Conservation (phyloP, 768 basidiomycete genomes). For the Boletus sensibilis region DNA sequence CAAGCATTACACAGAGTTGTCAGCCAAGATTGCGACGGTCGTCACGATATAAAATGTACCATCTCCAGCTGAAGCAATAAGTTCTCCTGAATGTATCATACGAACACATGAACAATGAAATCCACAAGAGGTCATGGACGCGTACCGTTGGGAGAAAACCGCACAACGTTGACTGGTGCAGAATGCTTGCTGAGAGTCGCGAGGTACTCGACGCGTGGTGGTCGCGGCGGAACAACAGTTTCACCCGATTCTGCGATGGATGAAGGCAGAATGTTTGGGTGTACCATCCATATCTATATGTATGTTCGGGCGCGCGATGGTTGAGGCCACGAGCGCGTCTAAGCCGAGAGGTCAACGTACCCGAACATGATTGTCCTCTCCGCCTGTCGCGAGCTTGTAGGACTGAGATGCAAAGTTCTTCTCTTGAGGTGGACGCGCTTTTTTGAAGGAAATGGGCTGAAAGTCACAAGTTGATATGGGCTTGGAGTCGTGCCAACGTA, state of each 20-base stretch:
- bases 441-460: constrained; percentile 81
- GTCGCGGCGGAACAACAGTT: constrained; percentile 41
- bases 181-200: constrained; percentile 92
- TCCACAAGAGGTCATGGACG: constrained; percentile 1
- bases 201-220: constrained; percentile 93
- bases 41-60: constrained; percentile 49
- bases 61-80: constrained; percentile 96
- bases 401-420: constrained; percentile 62
- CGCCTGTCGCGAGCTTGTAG: constrained; percentile 93
- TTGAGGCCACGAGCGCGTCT: constrained; percentile 13
- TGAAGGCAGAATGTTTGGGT: constrained; percentile 82
- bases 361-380: constrained; percentile 95
- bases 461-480: constrained; percentile 98
- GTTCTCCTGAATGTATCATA: constrained; percentile 58
- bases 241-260: constrained; percentile 44
- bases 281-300: constrained; percentile 85
- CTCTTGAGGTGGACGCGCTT: constrained; percentile 63
- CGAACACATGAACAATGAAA: constrained; percentile 1
- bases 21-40: constrained; percentile 1
- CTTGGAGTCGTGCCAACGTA: constrained; percentile 94
- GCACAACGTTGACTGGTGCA: constrained; percentile 92
- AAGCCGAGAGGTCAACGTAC: constrained; percentile 50
- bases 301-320: constrained; percentile 5
- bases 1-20: neutral
- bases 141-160: constrained; percentile 92